phyloP scores from a whole-genome alignment of 768 basidiomycete species.

The Cystobasidiopsis lactophilus region DNA sequence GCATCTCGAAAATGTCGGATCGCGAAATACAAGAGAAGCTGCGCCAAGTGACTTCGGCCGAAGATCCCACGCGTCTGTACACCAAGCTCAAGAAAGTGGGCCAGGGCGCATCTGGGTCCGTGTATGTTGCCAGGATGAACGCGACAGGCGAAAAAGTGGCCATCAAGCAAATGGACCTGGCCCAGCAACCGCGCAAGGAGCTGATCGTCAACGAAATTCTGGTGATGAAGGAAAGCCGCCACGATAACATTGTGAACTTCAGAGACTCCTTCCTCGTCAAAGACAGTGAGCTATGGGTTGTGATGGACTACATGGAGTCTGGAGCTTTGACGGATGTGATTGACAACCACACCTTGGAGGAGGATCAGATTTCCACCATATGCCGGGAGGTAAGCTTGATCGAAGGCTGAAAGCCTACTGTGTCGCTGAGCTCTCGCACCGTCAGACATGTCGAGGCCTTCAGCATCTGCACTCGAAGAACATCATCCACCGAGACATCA shows the following conservation, averaged over 20 bases:
- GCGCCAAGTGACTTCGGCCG: constrained; percentile 57
- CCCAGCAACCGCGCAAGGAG: constrained; percentile 69
- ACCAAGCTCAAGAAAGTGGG: constrained; percentile 98
- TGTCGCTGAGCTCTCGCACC: constrained; percentile 24
- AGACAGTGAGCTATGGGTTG: constrained; percentile 93
- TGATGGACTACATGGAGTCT: constrained; percentile 92
- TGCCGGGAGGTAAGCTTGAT: constrained; percentile 50
- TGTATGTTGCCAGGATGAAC: constrained; percentile 89
- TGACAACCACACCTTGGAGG: constrained; percentile 81
- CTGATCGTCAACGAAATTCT: constrained; percentile 95
- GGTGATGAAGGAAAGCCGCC: constrained; percentile 97
- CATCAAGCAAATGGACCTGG: constrained; percentile 90
- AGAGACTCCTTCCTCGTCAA: constrained; percentile 71
- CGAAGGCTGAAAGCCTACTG: not conserved
- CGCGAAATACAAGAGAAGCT: constrained; percentile 97
- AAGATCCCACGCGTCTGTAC: constrained; percentile 74
- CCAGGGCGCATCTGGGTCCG: constrained; percentile 92
- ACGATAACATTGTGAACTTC: constrained; percentile 72
- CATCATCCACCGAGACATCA: constrained; percentile 96
- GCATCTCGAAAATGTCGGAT: constrained; percentile 93
- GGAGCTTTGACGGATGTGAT: constrained; percentile 94
- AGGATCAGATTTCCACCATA: constrained; percentile 54
- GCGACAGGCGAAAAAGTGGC: constrained; percentile 72
- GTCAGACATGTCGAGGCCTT: constrained; percentile 81
- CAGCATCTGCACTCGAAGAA: constrained; percentile 79